Evolutionary conservation across 164 flowering plant genomes (phyloP), one percentile per base, ranked within the genome.

Genomic region (Magnolia kwangsiensis): DNA sequence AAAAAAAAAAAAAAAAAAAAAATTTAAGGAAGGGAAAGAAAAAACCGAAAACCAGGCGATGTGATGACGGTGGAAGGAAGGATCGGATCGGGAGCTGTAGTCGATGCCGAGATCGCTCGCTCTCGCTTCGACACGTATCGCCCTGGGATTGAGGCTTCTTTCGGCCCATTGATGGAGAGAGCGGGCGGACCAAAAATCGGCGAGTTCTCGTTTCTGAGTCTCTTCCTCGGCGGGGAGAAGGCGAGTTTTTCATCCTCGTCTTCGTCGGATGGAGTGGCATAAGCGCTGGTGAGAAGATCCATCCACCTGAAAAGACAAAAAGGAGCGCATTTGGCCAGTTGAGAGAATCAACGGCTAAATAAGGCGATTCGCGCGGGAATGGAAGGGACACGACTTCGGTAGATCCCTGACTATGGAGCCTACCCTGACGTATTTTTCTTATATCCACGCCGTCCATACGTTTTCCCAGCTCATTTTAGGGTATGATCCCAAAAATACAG

Each of bases 111-210:
- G 24, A 82, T 71, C 1, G 90, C 89, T 61, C 93, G 85, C 81
- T 92, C 95, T 81, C 97, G 76, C 84, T 93, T 95, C 59, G 98
- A 93, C 1, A 95, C 59, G 80, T 95, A 93, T 68, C 95, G 80
- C 1, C 98, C 97, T 0, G 95, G 82, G 80, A 89, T 64, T 21
- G 84, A 83, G 76, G 89, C 81, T 77, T 86, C 90, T 8, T 20
- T 67, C 58, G 20, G 79, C 29, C 37, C 76, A 50, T 19, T 63
- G 20, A 10, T 63, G 31, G 59, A 24, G 64, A 67, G 27, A 81
- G 55, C 37, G 67, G 67, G 31, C 58, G 8, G 19, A 20, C 1
- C 37, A 24, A n/a, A 24, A 31, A 51, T 68, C 31, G 24, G 10
- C 3, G 79, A 73, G 80, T 50, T 63, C 20, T 78, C 74, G 72